These are phyloP conservation scores for Saturnispora gosingensis DNA, from an alignment of 805 yeast genomes.

Conservation along the genomic window DNA sequence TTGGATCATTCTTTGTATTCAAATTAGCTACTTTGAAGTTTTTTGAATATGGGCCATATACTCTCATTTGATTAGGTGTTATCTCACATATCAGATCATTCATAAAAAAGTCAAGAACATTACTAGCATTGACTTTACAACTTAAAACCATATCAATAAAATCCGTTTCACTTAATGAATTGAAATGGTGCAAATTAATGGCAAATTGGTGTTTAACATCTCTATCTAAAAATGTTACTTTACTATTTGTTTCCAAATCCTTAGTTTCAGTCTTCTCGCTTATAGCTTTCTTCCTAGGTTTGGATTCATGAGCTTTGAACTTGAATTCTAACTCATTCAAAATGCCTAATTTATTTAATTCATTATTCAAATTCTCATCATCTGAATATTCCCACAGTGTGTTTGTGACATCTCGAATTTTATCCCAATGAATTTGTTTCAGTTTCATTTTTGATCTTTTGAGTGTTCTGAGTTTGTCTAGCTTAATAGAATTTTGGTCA, in stretches of 20 bases:
- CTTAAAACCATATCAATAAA: conserved; percentile 44
- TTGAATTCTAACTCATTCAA: conserved; percentile 53
- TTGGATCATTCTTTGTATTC: conserved; percentile 45
- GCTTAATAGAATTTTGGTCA: conserved; percentile 9
- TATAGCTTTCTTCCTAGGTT: conserved; percentile 23
- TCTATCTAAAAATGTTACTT: conserved; percentile 50
- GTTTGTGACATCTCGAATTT: conserved; percentile 44
- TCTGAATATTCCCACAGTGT: conserved; percentile 53
- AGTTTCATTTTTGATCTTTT: conserved; percentile 33
- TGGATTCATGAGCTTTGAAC: conserved; percentile 36
- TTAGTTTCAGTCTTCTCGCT: conserved; percentile 33
- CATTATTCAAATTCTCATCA: conserved; percentile 36
- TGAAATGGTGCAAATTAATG: conserved; percentile 61
- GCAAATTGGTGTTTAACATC: conserved; percentile 76
- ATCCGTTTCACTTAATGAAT: conserved; percentile 42
- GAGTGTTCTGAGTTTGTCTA: conserved; percentile 8
- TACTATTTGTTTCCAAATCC: conserved; percentile 21
- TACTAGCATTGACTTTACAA: conserved; percentile 51
- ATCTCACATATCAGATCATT: conserved; percentile 57
- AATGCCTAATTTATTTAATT: conserved; percentile 49
- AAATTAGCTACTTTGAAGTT: conserved; percentile 32
- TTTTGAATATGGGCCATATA: conserved; percentile 55
- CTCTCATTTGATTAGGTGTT: conserved; percentile 44
- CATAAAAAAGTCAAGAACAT: conserved; percentile 60
- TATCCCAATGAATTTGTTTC: conserved; percentile 82